Evolutionary conservation across 768 basidiomycete species (phyloP), one percentile per base, ranked within the genome.

Genomic region (Fomitopsis serialis): DNA sequence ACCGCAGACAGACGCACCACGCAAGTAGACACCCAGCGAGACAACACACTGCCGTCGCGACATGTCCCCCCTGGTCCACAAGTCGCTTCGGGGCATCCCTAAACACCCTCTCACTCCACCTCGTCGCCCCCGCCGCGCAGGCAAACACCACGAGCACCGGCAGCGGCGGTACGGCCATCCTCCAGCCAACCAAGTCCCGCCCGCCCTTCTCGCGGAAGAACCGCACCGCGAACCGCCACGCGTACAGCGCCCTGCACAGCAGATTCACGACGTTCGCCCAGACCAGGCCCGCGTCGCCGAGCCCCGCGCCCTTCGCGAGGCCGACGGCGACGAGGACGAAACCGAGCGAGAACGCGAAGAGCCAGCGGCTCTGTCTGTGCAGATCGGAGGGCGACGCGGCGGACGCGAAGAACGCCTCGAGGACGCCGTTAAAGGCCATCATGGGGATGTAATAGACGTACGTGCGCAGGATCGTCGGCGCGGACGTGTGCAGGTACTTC

Each of bases 391-490:
- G 75, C 1, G 76, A 74, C 1, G 92, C 89, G 1, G 85, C 84
- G 51, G 90, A 87, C 2, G 89, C 82, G 59, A 96, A 76, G 68
- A 97, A 95, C 0, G 95, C 92, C 65, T 99, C 97, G 17, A 96
- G 71, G 0, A 90, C 80, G 2, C 97, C 97, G 64, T 99, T 99
- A 58, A 92, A 70, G 5, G 89, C 89, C 62, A 99, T 78, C 21
- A 89, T 78, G 0, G 97, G 97, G 58, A 98, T 86, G 61, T 95
- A 96, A 74, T 81, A 87, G 22, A 92, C 69, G 81, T 94, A 99
- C 1, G 86, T 82, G 12, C 71, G 68, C 6, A 99, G 80, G 35
- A 96, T 87, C 13, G 69, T 58, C 0, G 92, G 87, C 0, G 95
- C 94, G 42, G 89, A 91, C 0, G 94, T 93, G 40, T 75, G 62